Percentiles rank a stretch among this genome's conserved stretches.
Evolutionary conservation across 2,329 filamentous ascomycete species (phyloP).

Genomic region (Aspergillus nomiae): DNA sequence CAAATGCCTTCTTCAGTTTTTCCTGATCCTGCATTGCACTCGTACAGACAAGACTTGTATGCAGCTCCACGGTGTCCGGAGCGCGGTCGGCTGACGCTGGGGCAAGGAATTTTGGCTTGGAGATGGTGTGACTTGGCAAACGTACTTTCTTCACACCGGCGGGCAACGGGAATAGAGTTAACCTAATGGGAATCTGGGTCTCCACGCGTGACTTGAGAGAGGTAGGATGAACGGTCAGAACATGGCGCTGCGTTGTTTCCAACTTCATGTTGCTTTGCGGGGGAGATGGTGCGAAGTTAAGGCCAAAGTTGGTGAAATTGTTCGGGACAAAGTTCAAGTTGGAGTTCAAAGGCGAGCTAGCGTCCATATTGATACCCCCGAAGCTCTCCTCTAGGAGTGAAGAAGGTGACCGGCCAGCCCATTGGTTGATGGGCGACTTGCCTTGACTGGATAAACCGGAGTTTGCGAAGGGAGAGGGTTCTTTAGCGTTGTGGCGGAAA

Average conservation of each 20-base stretch:
- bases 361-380: constrained; percentile 49
- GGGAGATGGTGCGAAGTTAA: constrained; percentile 35
- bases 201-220: constrained; percentile 88
- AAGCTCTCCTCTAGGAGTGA: constrained; percentile 49
- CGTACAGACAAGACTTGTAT: constrained; percentile 83
- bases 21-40: constrained; percentile 81
- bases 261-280: constrained; percentile 30
- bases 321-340: constrained; percentile 39
- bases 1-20: constrained; percentile 67
- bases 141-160: constrained; percentile 76
- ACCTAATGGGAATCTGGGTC: constrained; percentile 88
- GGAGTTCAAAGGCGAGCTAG: constrained; percentile 44
- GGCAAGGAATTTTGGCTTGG: constrained; percentile 86
- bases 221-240: constrained; percentile 65
- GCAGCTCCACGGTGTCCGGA: constrained; percentile 75
- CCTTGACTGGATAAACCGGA: constrained; percentile 32
- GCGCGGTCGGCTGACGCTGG: constrained; percentile 68
- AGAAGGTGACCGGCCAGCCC: constrained; percentile 46
- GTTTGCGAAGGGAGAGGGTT: constrained; percentile 40
- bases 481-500: constrained; percentile 37
- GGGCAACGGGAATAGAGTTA: constrained; percentile 76
- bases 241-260: constrained; percentile 39
- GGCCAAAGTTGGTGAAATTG: constrained; percentile 38
- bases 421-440: constrained; percentile 38
- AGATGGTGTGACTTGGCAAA: constrained; percentile 86